phyloP scores from a whole-genome alignment of 106 monocot species.

The Allium cepa region DNA sequence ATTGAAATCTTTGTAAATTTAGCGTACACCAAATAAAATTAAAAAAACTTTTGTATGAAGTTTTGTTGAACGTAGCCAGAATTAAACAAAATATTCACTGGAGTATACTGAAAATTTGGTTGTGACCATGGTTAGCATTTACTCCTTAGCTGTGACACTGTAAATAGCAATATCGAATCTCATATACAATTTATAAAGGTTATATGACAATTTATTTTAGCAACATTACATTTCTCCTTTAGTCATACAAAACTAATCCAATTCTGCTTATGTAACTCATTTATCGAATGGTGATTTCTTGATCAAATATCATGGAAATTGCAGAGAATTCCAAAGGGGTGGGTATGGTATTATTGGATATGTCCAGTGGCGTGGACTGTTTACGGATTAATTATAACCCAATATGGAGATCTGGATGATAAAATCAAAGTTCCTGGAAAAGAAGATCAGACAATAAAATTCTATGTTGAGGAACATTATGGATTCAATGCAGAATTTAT shows the following conservation, averaged over 20 bases:
- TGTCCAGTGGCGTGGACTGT: constrained; percentile 92
- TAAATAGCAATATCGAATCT: background rate
- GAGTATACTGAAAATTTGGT: too few relatives aligned
- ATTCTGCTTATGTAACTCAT: background rate
- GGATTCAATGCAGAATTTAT: constrained; percentile 64
- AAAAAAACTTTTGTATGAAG: background rate
- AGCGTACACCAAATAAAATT: background rate
- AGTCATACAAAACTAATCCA: background rate
- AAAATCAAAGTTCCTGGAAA: constrained; percentile 49
- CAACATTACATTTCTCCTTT: background rate
- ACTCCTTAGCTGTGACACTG: background rate
- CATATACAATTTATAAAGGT: background rate
- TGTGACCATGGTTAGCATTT: too few relatives aligned
- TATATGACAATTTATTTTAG: background rate
- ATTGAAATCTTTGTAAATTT: background rate
- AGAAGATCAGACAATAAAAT: constrained; percentile 26
- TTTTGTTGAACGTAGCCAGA: background rate
- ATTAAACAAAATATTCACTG: too few relatives aligned
- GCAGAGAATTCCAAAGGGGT: constrained; percentile 92
- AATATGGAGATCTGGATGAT: constrained; percentile 65
- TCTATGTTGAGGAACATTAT: constrained; percentile 47
- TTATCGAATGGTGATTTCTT: background rate
- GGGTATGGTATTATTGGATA: constrained; percentile 98
- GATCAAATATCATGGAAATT: background rate
- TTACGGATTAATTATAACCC: constrained; percentile 68